These are phyloP conservation scores for Delonix regia DNA, from an alignment of 306 rosid genomes.

Conservation along the genomic window DNA sequence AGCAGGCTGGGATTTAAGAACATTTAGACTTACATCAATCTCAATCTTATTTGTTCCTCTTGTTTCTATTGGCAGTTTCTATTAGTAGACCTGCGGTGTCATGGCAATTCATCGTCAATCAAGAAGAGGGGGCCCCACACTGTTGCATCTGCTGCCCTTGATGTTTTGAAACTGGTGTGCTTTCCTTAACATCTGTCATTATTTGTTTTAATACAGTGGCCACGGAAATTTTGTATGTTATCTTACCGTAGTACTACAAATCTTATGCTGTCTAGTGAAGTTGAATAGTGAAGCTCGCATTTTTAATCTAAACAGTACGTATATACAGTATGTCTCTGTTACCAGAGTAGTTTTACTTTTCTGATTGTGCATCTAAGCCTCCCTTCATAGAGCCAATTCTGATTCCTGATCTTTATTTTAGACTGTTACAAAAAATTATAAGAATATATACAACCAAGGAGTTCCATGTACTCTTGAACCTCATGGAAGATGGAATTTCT, in stretches of 20 bases:
- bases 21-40: constrained; percentile 23
- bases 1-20: constrained; percentile 5
- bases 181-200: constrained; percentile 21
- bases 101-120: constrained; percentile 80
- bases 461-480: background rate
- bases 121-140: constrained; percentile 73
- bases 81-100: constrained; percentile 87
- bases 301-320: too few relatives aligned
- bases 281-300: background rate
- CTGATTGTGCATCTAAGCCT: too few relatives aligned
- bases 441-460: background rate
- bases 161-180: constrained; percentile 82
- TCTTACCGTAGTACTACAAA: background rate
- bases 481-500: background rate
- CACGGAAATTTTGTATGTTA: background rate
- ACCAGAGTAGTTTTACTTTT: too few relatives aligned
- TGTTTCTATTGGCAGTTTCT: constrained; percentile 66
- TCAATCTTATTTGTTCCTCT: constrained; percentile 32
- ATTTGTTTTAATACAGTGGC: background rate
- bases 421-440: background rate
- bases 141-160: constrained; percentile 87
- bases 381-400: too few relatives aligned
- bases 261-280: background rate
- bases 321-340: too few relatives aligned
- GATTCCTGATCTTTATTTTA: too few relatives aligned